Percentiles rank a stretch among this genome's conserved stretches.
Conservation (phyloP, 108 stramenopile genomes). For the Pseudonitzschia multistriata region DNA sequence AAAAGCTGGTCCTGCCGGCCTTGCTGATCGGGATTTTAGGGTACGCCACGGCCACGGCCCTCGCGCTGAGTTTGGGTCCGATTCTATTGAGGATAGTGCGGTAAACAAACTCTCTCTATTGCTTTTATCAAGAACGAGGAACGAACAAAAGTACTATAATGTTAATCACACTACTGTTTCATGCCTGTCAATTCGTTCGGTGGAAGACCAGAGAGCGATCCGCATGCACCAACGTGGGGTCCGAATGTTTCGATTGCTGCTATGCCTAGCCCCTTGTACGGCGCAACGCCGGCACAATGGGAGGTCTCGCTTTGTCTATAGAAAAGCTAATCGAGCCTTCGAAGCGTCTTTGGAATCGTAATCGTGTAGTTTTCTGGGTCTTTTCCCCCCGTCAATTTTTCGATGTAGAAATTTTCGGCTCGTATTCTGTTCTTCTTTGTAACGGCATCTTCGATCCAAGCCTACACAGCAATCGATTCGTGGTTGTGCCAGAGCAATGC, state of each 20-base stretch:
- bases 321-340: slow-evolving; percentile 1
- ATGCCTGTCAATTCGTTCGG: too few relatives aligned
- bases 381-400: slow-evolving; percentile 46
- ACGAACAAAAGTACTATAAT: too few relatives aligned
- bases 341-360: slow-evolving; percentile 42
- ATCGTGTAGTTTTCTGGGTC: slow-evolving; percentile 37
- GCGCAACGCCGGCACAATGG: too few relatives aligned
- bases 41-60: slow-evolving; percentile 86
- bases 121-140: too few relatives aligned
- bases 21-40: slow-evolving; percentile 90
- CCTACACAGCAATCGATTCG: not conserved
- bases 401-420: slow-evolving; percentile 63
- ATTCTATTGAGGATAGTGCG: slow-evolving; percentile 45
- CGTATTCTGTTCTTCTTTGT: slow-evolving; percentile 57
- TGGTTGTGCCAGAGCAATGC: not conserved
- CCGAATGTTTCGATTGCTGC: not conserved
- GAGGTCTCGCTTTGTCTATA: too few relatives aligned
- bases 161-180: too few relatives aligned
- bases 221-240: not conserved
- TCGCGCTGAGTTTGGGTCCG: slow-evolving; percentile 78
- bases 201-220: too few relatives aligned
- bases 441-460: slow-evolving; percentile 64
- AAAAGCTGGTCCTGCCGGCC: slow-evolving; percentile 76
- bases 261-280: too few relatives aligned
- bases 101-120: too few relatives aligned